Percentiles rank a stretch among this genome's conserved stretches.
Evolutionary conservation across 31 red algal genomes (phyloP).

Genomic region (Bonnemaisonia californica): DNA sequence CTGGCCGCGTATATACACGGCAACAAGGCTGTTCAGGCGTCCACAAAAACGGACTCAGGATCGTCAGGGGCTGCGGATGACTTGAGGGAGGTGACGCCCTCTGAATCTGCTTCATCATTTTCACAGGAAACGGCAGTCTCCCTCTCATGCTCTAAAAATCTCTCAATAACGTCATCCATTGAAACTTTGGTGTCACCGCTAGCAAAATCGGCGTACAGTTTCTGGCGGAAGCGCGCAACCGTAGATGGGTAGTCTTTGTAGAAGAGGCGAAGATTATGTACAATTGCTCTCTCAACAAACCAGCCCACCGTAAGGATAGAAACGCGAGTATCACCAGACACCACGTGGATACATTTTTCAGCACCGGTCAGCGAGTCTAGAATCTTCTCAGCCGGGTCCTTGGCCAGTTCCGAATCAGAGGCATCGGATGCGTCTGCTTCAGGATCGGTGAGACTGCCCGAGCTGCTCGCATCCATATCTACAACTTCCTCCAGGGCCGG

Average conservation of each 20-base stretch:
- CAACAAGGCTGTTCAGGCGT: neutral
- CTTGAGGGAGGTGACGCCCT: neutral
- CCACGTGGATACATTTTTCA: constrained; percentile 54
- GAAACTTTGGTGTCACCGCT: constrained; percentile 41
- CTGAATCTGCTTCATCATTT: constrained; percentile 3
- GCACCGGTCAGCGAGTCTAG: constrained; percentile 11
- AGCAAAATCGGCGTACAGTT: constrained; percentile 64
- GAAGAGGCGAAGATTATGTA: constrained; percentile 73
- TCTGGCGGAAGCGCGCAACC: constrained; percentile 63
- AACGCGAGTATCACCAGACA: constrained; percentile 63
- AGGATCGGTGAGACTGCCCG: neutral
- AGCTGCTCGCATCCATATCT: neutral
- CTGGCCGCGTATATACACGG: neutral
- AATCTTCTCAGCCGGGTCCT: neutral
- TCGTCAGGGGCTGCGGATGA: neutral
- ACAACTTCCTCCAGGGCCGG: neutral
- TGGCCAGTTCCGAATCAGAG: neutral
- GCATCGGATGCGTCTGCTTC: constrained; percentile 4
- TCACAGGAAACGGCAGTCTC: constrained; percentile 2
- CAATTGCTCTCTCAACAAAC: constrained; percentile 75
- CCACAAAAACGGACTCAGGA: neutral
- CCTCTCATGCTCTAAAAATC: constrained; percentile 43
- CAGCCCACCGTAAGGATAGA: constrained; percentile 63
- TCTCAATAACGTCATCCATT: constrained; percentile 41
- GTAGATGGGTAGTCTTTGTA: constrained; percentile 66